Evolutionary conservation across 2,329 filamentous ascomycete genomes (phyloP).

Genomic region (Talaromyces pinophilus): DNA sequence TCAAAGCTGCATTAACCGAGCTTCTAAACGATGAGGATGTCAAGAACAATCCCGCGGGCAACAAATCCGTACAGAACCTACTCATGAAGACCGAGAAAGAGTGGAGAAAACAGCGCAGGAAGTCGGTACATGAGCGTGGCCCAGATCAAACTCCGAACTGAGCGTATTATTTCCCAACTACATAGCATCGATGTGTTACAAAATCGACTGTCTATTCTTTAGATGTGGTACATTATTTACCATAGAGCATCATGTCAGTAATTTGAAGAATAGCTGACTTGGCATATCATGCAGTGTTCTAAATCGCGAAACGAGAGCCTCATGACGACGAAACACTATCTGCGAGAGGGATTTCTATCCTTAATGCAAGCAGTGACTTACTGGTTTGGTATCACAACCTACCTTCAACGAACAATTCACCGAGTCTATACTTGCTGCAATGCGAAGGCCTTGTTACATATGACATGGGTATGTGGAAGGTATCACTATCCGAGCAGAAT

Average conservation of each 20-base stretch:
- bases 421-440: not conserved
- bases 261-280: not conserved
- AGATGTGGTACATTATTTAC: not conserved
- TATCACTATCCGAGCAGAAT: not conserved
- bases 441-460: not conserved
- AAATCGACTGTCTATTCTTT: not conserved
- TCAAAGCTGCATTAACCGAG: slow-evolving; percentile 63
- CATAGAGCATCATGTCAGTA: not conserved
- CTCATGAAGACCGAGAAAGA: slow-evolving; percentile 64
- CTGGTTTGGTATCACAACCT: not conserved
- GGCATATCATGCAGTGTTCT: not conserved
- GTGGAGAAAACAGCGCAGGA: slow-evolving; percentile 34
- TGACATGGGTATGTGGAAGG: not conserved
- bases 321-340: not conserved
- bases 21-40: slow-evolving; percentile 62
- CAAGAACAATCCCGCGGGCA: slow-evolving; percentile 54
- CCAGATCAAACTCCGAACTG: not conserved
- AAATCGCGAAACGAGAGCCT: not conserved
- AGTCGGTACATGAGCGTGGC: slow-evolving; percentile 19
- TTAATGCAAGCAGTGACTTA: not conserved
- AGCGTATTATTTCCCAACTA: not conserved
- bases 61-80: slow-evolving; percentile 61
- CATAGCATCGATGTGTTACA: not conserved
- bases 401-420: not conserved
- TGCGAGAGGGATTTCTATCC: not conserved